Base-by-base conservation (phyloP, 257 asterid species). In the Osmanthus fragrans region DNA sequence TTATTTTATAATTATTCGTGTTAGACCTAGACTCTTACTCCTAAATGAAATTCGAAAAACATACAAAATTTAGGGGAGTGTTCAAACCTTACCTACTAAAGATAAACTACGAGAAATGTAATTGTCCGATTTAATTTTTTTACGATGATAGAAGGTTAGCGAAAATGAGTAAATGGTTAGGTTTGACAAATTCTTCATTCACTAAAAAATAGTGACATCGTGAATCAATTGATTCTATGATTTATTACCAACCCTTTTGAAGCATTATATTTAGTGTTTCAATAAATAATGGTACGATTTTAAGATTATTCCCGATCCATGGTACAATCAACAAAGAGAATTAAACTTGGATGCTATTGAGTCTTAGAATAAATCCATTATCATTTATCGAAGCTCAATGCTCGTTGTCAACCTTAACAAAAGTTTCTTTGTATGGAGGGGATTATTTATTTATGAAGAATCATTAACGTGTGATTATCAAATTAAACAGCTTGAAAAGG, bases 401-500 rank as follows among this genome's bases (percentile, higher is more conserved):
- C 7, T 63, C 25, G 69, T 8, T 4, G 12, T 25, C 33, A 23
- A 19, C 12, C 13, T 8, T 23, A n/a, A 25, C 16, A 25, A 19
- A 63, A 63, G 69, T 25, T 25, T 63, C 33, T 25, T 25, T 23
- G 19, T 25, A 63, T 63, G 69, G 34, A 63, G 69, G 64, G 27
- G 25, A 16, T 66, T 32, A 27, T 34, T 7, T 10, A n/a, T 37
- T 3, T 39, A 30, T 64, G 42, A 77, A 65, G 67, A 49, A 30
- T 66, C 25, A 80, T 8, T 60, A 77, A 63, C 21, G 77, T 37
- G 80, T 64, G 36, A 21, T 33, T 60, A 15, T 70, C 42, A 60
- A 25, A 77, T 73, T 27, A 45, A 78, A 58, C 65, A 58, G 29
- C 12, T 29, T 58, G 25, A 37, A 71, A 82, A 77, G 63, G 79